These are phyloP conservation scores for Lenzites betulinus DNA, from an alignment of 768 basidiomycete genomes.

Conservation along the genomic window DNA sequence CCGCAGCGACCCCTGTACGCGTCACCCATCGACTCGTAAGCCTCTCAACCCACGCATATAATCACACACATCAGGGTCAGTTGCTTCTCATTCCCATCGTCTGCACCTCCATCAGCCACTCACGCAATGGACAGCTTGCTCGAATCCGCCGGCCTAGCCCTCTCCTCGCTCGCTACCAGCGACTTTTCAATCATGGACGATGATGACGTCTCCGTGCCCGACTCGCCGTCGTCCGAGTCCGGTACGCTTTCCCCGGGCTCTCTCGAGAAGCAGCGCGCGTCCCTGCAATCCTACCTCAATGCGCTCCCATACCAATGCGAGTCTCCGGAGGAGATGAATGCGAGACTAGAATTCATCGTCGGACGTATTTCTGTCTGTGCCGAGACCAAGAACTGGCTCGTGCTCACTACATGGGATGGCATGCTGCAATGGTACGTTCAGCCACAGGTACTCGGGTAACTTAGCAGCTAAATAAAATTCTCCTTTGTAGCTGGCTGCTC, in stretches of 20 bases:
- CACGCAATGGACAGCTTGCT: slow-evolving; percentile 17
- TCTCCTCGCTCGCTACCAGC: neutral
- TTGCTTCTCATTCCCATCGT: neutral
- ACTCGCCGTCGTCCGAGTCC: slow-evolving; percentile 41
- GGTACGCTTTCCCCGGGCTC: slow-evolving; percentile 34
- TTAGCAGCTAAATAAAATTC: neutral
- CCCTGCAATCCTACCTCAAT: slow-evolving; percentile 66
- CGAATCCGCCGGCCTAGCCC: slow-evolving; percentile 11
- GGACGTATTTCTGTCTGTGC: slow-evolving; percentile 69
- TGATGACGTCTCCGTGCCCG: slow-evolving; percentile 53
- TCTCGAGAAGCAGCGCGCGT: slow-evolving; percentile 58
- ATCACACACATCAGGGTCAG: slow-evolving; percentile 16
- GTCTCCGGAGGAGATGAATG: slow-evolving; percentile 68
- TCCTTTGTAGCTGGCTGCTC: slow-evolving; percentile 63
- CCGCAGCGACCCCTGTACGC: slow-evolving; percentile 20
- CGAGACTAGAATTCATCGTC: slow-evolving; percentile 67
- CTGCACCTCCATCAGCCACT: slow-evolving; percentile 2
- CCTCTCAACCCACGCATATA: slow-evolving; percentile 14
- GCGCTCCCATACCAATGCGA: slow-evolving; percentile 77
- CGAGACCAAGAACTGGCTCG: slow-evolving; percentile 74
- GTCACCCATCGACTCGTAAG: slow-evolving; percentile 30
- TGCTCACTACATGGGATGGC: slow-evolving; percentile 77
- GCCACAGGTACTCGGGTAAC: slow-evolving; percentile 2
- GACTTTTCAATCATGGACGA: slow-evolving; percentile 56
- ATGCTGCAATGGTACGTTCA: slow-evolving; percentile 68